Percentiles rank a stretch among this genome's conserved stretches.
phyloP scores from a whole-genome alignment of 306 rosid genomes.

The Fagus crenata region DNA sequence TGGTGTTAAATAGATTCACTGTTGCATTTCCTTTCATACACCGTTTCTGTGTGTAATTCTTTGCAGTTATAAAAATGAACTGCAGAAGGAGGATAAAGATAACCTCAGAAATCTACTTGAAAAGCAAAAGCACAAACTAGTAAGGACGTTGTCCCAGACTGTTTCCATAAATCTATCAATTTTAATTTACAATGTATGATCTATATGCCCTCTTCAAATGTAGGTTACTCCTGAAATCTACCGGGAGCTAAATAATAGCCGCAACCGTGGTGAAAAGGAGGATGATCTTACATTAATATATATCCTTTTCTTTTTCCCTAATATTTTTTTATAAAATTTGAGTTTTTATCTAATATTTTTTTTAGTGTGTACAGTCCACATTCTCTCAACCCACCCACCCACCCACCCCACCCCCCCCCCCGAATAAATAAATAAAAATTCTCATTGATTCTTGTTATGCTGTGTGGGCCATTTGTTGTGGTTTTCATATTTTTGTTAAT shows the following conservation, averaged over 20 bases:
- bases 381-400: background rate
- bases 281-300: conserved; percentile 58
- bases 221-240: background rate
- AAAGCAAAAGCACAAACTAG: conserved; percentile 40
- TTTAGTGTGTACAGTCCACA: background rate
- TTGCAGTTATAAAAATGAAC: conserved; percentile 84
- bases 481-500: too few species aligned
- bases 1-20: conserved; percentile 7
- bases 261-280: conserved; percentile 88
- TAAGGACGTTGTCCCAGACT: conserved; percentile 2
- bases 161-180: background rate
- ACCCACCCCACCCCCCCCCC: background rate
- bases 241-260: conserved; percentile 72
- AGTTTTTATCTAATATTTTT: too few species aligned
- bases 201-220: background rate
- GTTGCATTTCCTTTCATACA: too few species aligned
- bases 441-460: too few species aligned
- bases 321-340: background rate
- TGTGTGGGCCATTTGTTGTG: too few species aligned
- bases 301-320: conserved; percentile 59
- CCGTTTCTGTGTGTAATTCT: conserved; percentile 14
- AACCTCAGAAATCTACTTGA: conserved; percentile 65
- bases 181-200: conserved; percentile 18
- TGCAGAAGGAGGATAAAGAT: conserved; percentile 72
- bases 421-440: too few species aligned